These are phyloP conservation scores for Neurospora sp. DNA, from an alignment of 495 filamentous ascomycete species.

Conservation along the genomic window DNA sequence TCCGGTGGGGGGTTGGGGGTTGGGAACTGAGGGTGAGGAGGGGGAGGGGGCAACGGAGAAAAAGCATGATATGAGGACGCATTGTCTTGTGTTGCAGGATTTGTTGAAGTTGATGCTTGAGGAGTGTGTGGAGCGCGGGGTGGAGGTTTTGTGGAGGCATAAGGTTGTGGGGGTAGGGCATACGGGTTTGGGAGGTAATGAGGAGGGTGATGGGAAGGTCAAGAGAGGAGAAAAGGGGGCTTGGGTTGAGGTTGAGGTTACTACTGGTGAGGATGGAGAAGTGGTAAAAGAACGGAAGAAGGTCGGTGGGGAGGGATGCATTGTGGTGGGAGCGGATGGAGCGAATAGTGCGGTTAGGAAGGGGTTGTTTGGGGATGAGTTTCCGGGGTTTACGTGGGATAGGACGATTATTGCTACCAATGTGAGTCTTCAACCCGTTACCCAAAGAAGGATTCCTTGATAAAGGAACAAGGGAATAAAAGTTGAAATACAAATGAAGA, in stretches of 20 bases:
- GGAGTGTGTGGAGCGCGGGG: conserved; percentile 35
- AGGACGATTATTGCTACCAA: conserved; percentile 54
- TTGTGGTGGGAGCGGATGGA: conserved; percentile 47
- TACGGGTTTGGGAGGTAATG: background rate
- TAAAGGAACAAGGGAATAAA: background rate
- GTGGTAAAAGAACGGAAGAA: conserved; percentile 20
- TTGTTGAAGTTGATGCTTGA: conserved; percentile 36
- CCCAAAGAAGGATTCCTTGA: background rate
- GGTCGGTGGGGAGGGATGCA: conserved; percentile 41
- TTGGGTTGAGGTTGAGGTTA: conserved; percentile 41
- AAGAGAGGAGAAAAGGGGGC: conserved; percentile 30
- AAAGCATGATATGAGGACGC: conserved; percentile 29
- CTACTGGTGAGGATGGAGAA: conserved; percentile 1
- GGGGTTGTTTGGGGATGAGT: conserved; percentile 48
- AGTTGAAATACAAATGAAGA: background rate
- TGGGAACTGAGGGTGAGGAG: background rate
- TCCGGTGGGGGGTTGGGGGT: background rate
- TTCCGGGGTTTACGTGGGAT: conserved; percentile 49
- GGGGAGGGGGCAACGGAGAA: background rate
- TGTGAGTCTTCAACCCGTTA: conserved; percentile 21
- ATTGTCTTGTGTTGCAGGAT: conserved; percentile 26
- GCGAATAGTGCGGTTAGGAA: conserved; percentile 45
- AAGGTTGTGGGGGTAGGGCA: conserved; percentile 40
- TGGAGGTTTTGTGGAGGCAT: conserved; percentile 38
- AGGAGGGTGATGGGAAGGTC: background rate